Conservation (phyloP, 2,329 filamentous ascomycete genomes). For the Lachnum nothofagi region DNA sequence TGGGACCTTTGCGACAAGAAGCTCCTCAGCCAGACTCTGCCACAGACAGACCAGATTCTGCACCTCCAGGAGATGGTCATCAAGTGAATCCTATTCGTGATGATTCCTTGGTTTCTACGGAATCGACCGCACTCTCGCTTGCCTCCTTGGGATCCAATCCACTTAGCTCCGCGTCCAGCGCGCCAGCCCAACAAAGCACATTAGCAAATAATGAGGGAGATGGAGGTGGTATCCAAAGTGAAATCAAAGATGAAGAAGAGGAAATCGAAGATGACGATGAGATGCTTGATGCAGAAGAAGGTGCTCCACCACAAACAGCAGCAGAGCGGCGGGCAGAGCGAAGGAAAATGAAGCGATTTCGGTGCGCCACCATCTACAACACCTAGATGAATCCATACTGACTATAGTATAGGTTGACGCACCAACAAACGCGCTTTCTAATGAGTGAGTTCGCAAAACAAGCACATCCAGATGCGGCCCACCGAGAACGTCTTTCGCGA, state of each 20-base stretch:
- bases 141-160: slow-evolving; percentile 37
- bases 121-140: slow-evolving; percentile 36
- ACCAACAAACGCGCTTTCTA: slow-evolving; percentile 93
- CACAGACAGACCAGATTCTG: slow-evolving; percentile 31
- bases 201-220: slow-evolving; percentile 43
- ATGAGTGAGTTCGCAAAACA: slow-evolving; percentile 97
- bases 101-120: slow-evolving; percentile 38
- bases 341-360: slow-evolving; percentile 73
- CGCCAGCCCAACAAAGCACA: slow-evolving; percentile 38
- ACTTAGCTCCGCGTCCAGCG: slow-evolving; percentile 37
- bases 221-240: slow-evolving; percentile 36
- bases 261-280: slow-evolving; percentile 50
- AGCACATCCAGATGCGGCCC: slow-evolving; percentile 86
- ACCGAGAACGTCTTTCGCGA: slow-evolving; percentile 77
- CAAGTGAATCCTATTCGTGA: slow-evolving; percentile 35
- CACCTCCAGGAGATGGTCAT: slow-evolving; percentile 28
- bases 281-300: slow-evolving; percentile 45
- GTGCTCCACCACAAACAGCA: slow-evolving; percentile 44
- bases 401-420: slow-evolving; percentile 64
- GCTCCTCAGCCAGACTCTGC: slow-evolving; percentile 16
- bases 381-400: slow-evolving; percentile 26
- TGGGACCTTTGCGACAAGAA: slow-evolving; percentile 26
- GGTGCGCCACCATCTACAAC: slow-evolving; percentile 43
- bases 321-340: slow-evolving; percentile 54
- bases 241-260: slow-evolving; percentile 31